phyloP scores from a whole-genome alignment of 2,329 filamentous ascomycete species.

The Triangularia setosa region DNA sequence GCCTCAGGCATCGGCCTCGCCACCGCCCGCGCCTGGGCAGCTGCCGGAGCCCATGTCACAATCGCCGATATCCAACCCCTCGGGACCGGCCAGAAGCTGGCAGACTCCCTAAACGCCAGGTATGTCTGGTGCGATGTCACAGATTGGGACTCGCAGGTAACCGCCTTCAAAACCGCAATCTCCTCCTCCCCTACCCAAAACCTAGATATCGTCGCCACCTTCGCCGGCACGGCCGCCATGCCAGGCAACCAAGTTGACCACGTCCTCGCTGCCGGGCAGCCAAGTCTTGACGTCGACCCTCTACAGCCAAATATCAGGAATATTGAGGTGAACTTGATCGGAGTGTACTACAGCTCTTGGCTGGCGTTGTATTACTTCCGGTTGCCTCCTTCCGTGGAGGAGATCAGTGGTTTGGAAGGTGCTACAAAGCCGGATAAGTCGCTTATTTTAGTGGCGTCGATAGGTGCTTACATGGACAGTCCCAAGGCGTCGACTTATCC shows the following conservation, averaged over 20 bases:
- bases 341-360: neutral
- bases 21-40: neutral
- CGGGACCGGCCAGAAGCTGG: too few species aligned
- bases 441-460: neutral
- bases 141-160: neutral
- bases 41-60: neutral
- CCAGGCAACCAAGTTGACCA: neutral
- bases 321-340: neutral
- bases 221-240: neutral
- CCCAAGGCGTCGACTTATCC: neutral
- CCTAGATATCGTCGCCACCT: neutral
- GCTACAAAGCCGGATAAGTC: neutral
- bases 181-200: neutral
- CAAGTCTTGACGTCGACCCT: neutral
- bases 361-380: neutral
- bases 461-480: neutral
- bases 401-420: too few species aligned
- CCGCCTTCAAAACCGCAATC: neutral
- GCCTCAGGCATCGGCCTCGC: too few species aligned
- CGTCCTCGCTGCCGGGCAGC: neutral
- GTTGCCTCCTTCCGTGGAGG: neutral
- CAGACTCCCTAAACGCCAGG: neutral
- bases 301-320: neutral
- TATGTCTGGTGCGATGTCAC: constrained; percentile 1
- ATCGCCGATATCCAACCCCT: neutral